A percentile compares a stretch with the other conserved stretches of the same genome.
These are phyloP conservation scores for Penicillium goetzii DNA, from an alignment of 495 filamentous ascomycete genomes.

Conservation along the genomic window DNA sequence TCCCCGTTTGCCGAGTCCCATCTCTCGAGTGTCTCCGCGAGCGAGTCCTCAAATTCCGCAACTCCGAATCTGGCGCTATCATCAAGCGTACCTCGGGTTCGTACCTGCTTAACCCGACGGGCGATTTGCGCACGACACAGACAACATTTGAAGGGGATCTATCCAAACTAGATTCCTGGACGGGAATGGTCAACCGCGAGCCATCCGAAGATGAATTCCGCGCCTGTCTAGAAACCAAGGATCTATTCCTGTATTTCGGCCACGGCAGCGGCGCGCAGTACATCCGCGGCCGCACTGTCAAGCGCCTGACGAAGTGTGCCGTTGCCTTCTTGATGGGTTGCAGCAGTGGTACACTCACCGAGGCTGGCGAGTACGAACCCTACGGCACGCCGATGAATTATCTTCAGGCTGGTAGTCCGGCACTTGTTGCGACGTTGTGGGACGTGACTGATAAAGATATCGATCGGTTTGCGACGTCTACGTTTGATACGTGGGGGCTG, in stretches of 20 bases:
- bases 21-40: constrained; percentile 79
- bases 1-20: constrained; percentile 81
- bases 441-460: constrained; percentile 97
- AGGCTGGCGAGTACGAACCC: constrained; percentile 85
- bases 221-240: constrained; percentile 56
- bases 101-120: constrained; percentile 86
- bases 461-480: constrained; percentile 78
- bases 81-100: constrained; percentile 62
- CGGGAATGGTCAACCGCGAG: constrained; percentile 61
- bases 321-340: constrained; percentile 93
- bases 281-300: constrained; percentile 78
- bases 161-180: constrained; percentile 62
- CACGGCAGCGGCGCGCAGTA: constrained; percentile 96
- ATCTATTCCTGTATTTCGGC: constrained; percentile 88
- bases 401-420: constrained; percentile 79
- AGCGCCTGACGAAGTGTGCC: constrained; percentile 73
- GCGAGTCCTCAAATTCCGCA: constrained; percentile 58
- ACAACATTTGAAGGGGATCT: constrained; percentile 68
- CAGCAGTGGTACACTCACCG: constrained; percentile 73
- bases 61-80: constrained; percentile 32
- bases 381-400: constrained; percentile 90
- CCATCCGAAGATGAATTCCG: constrained; percentile 82
- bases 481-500: constrained; percentile 86
- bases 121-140: constrained; percentile 81
- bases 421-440: constrained; percentile 90